Evolutionary conservation across 257 asterid species (phyloP).

Genomic region (Rhazya stricta): DNA sequence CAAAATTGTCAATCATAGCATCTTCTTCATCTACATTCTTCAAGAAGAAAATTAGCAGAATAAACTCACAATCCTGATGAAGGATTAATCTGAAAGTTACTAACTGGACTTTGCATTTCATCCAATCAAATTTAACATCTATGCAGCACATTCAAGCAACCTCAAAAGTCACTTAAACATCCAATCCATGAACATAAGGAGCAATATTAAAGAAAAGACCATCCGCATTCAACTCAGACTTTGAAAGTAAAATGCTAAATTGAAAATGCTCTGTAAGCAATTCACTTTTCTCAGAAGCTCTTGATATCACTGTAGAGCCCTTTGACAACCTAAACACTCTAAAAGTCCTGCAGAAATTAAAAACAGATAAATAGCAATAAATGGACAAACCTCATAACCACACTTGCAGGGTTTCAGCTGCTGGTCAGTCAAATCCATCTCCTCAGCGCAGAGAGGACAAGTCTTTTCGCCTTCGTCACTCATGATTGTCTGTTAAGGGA

Average conservation of each 20-base stretch:
- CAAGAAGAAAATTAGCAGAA: neutral
- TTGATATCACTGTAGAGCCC: neutral
- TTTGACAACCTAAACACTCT: neutral
- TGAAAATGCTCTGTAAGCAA: too few species aligned
- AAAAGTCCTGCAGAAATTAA: neutral
- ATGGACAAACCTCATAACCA: constrained; percentile 70
- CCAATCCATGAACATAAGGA: neutral
- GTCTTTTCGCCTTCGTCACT: constrained; percentile 86
- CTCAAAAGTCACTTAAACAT: neutral
- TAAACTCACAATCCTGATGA: neutral
- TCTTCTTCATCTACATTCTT: neutral
- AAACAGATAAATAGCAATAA: neutral
- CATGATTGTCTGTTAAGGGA: constrained; percentile 54
- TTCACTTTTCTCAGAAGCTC: neutral
- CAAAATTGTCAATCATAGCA: neutral
- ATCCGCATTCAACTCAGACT: neutral
- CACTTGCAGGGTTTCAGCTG: constrained; percentile 99
- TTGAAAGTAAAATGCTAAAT: neutral
- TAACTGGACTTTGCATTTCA: neutral
- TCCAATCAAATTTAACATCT: neutral
- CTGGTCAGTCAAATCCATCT: constrained; percentile 98
- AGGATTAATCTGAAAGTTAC: neutral
- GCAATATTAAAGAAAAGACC: neutral
- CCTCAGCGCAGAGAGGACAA: constrained; percentile 99
- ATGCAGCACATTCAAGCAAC: neutral